Evolutionary conservation across 331 rosid genomes (phyloP), one percentile per base, ranked within the genome.

Genomic region (Saraca asoca): DNA sequence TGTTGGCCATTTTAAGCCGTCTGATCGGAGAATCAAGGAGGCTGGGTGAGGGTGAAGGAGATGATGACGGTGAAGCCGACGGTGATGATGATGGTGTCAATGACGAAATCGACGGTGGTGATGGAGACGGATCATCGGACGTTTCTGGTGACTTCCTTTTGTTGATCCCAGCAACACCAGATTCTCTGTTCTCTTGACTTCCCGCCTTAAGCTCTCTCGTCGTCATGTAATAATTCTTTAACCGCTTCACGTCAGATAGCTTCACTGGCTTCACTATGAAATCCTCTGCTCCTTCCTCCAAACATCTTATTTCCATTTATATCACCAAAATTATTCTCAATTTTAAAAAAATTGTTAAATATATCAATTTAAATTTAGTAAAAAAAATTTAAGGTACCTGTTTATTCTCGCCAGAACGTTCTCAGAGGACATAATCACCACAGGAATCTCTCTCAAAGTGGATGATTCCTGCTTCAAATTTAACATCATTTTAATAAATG

Each of bases 261-360:
- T 94, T 88, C 85, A 94, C 97, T 17, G 99, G 99, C 54, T 94
- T 94, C 80, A 94, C 92, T 81, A 94, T 83, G 75, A 90, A 94
- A 72, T 90, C 99, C 72, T 94, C 96, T 16, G 99, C 99, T 2
- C 99, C 99, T 85, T 94, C 96, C 75, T 94, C 99, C 72, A 94
- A 83, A 65, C 99, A 91, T 62, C 97, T 91, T 43, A 65, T 0
- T 14, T 43, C 60, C 19, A 42, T 41, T 12, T 31, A 11, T 5
- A 11, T n/a, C 9, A 6, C 5, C 5, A 2, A 3, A 10, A 13
- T 19, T 12, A 7, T 18, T 1, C 5, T 12, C 46, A 29, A 5
- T 2, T 5, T n/a, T 20, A 3, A 8, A 10, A 2, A 37, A 24
- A 55, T 0, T 9, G 15, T 43, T 29, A 16, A 4, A 9, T 5